Conservation (phyloP, 202 grass and related monocot species). For the Brachypodium distachyon region DNA sequence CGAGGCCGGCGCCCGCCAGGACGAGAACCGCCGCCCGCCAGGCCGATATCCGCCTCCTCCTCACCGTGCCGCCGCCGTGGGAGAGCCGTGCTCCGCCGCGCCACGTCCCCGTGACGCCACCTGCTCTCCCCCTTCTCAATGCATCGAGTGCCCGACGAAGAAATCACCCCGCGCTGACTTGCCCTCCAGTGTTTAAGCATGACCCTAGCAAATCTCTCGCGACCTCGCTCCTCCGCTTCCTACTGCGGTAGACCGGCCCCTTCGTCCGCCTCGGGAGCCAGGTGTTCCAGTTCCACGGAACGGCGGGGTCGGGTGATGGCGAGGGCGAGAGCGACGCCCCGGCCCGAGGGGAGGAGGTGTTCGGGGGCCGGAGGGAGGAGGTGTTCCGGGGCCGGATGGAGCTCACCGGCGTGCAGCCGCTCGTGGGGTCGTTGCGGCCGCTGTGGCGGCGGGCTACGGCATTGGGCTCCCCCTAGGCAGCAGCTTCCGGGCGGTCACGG, state of each 20-base stretch:
- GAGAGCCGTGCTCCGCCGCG: no score
- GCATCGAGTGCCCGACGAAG: no score
- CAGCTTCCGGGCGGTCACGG: constrained; percentile 27
- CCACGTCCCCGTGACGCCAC: no score
- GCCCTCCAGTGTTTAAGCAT: no score
- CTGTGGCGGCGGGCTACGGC: constrained; percentile 55
- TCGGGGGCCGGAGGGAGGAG: not conserved
- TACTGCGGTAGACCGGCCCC: not conserved
- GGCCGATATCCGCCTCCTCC: no score
- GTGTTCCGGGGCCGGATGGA: constrained; percentile 54
- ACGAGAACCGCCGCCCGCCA: no score
- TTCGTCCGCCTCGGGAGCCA: constrained; percentile 7
- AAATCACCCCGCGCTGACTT: no score
- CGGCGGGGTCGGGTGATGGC: not conserved
- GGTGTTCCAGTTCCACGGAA: not conserved
- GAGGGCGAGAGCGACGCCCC: not conserved
- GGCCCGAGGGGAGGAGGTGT: not conserved
- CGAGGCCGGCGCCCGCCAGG: no score
- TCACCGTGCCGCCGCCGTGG: no score
- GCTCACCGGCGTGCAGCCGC: constrained; percentile 52
- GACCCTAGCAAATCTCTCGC: no score
- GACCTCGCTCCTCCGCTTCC: constrained; percentile 41
- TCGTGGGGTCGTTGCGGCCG: constrained; percentile 50
- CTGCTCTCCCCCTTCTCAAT: no score
- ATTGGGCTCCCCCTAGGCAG: constrained; percentile 49